A percentile compares a stretch with the other conserved stretches of the same genome.
phyloP scores from a whole-genome alignment of 768 basidiomycete species.

The Lanmaoa rubissima region DNA sequence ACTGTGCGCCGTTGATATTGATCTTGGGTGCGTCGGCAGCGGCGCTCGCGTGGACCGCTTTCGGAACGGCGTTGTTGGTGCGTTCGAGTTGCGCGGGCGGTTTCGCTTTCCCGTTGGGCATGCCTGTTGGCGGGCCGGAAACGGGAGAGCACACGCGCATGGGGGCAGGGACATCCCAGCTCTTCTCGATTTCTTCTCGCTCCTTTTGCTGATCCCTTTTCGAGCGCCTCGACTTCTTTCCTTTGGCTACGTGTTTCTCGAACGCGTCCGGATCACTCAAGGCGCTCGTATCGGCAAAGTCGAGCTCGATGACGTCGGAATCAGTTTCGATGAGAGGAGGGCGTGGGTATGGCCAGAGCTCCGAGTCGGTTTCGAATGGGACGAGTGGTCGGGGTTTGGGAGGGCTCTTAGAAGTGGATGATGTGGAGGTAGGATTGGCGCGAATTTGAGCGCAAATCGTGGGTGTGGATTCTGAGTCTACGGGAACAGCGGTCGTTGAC shows the following conservation, averaged over 20 bases:
- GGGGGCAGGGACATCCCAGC: constrained; percentile 55
- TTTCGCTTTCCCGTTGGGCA: constrained; percentile 29
- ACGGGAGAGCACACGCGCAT: constrained; percentile 18
- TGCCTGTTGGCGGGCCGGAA: not conserved
- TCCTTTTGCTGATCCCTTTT: constrained; percentile 39
- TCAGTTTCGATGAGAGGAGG: constrained; percentile 41
- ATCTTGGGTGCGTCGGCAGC: constrained; percentile 10
- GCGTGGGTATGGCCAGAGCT: constrained; percentile 70
- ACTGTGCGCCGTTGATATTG: constrained; percentile 20
- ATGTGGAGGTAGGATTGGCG: not conserved
- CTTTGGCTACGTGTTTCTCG: constrained; percentile 30
- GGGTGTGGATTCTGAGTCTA: constrained; percentile 8
- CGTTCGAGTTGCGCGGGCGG: constrained; percentile 6
- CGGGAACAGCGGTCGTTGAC: not conserved
- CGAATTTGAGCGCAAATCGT: constrained; percentile 16
- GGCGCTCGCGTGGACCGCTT: not conserved
- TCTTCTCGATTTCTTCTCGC: constrained; percentile 53
- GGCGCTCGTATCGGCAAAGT: constrained; percentile 71
- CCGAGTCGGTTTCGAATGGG: constrained; percentile 63
- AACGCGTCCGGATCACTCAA: constrained; percentile 67
- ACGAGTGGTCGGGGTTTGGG: constrained; percentile 43
- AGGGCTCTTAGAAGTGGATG: constrained; percentile 16
- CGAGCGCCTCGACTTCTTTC: constrained; percentile 22
- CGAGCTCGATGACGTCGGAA: constrained; percentile 69
- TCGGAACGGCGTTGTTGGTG: not conserved